Evolutionary conservation across 345 rosid species (phyloP).

Genomic region (Fremontodendron californicum): DNA sequence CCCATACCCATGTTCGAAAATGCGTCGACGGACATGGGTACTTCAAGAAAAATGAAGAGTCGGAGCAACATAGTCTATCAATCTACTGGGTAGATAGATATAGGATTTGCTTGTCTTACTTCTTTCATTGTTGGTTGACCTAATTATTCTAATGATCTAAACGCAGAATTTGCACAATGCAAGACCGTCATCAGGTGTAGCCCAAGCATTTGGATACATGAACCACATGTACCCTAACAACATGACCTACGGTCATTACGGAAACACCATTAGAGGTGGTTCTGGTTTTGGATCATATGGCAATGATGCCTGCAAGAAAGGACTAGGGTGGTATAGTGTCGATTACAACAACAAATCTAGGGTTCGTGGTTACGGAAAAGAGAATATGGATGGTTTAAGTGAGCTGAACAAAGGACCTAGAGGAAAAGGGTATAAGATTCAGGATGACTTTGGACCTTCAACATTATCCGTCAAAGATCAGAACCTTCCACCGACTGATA

Average conservation of each 20-base stretch:
- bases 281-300: slow-evolving; percentile 52
- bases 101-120: background rate
- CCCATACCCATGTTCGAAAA: too few species aligned
- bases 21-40: too few species aligned
- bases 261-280: slow-evolving; percentile 39
- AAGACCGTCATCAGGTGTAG: slow-evolving; percentile 35
- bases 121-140: background rate
- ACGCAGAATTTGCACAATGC: slow-evolving; percentile 38
- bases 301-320: slow-evolving; percentile 55
- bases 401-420: slow-evolving; percentile 88
- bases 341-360: slow-evolving; percentile 52
- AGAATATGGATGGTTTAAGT: slow-evolving; percentile 62
- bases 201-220: slow-evolving; percentile 42
- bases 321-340: slow-evolving; percentile 55
- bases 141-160: slow-evolving; percentile 8
- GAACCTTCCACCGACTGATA: slow-evolving; percentile 26
- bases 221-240: slow-evolving; percentile 48
- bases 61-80: too few species aligned
- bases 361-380: slow-evolving; percentile 48
- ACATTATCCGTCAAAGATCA: slow-evolving; percentile 30
- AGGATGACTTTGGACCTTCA: slow-evolving; percentile 34
- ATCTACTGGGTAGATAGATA: background rate
- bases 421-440: slow-evolving; percentile 42
- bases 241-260: slow-evolving; percentile 49
- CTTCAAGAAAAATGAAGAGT: too few species aligned